phyloP scores from a whole-genome alignment of 1,139 yeast genomes.

The Petasospora rhodanensis region DNA sequence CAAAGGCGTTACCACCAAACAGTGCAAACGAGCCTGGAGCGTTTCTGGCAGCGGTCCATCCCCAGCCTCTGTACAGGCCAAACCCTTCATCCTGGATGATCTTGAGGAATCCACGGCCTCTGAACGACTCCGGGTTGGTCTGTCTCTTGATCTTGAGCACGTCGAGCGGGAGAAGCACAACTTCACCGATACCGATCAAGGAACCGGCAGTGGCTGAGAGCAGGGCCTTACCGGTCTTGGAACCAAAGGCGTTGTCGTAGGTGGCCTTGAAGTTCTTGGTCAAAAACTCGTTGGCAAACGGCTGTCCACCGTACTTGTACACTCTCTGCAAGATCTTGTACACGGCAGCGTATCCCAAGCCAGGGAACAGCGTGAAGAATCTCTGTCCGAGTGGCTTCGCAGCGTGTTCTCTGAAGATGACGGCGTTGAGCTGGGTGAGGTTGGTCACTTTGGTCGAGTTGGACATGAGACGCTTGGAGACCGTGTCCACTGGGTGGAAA shows the following conservation, averaged over 20 bases:
- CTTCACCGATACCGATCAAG: slow-evolving; percentile 95
- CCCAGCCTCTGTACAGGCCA: slow-evolving; percentile 96
- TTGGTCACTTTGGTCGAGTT: slow-evolving; percentile 73
- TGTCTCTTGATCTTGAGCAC: slow-evolving; percentile 97
- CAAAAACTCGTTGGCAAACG: slow-evolving; percentile 92
- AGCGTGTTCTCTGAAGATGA: slow-evolving; percentile 83
- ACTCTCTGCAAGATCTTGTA: slow-evolving; percentile 96
- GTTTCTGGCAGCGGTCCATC: slow-evolving; percentile 99
- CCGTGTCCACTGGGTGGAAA: slow-evolving; percentile 98
- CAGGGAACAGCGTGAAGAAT: slow-evolving; percentile 86
- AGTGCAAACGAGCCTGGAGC: slow-evolving; percentile 98
- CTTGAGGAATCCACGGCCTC: slow-evolving; percentile 91
- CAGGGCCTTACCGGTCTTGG: slow-evolving; percentile 94
- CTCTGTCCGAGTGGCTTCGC: slow-evolving; percentile 65
- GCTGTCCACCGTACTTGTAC: slow-evolving; percentile 98
- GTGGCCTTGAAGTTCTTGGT: slow-evolving; percentile 64
- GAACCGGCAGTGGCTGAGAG: slow-evolving; percentile 98
- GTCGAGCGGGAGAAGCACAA: slow-evolving; percentile 89
- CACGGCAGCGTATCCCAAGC: slow-evolving; percentile 96
- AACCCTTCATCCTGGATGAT: slow-evolving; percentile 88
- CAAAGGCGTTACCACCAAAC: slow-evolving; percentile 98
- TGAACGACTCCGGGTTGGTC: slow-evolving; percentile 97
- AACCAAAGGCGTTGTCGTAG: slow-evolving; percentile 78
- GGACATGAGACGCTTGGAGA: slow-evolving; percentile 96
- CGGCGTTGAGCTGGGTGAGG: slow-evolving; percentile 66